Evolutionary conservation across 148 eudicot genomes (phyloP), one percentile per base, ranked within the genome.

Genomic region (Cornus florida): DNA sequence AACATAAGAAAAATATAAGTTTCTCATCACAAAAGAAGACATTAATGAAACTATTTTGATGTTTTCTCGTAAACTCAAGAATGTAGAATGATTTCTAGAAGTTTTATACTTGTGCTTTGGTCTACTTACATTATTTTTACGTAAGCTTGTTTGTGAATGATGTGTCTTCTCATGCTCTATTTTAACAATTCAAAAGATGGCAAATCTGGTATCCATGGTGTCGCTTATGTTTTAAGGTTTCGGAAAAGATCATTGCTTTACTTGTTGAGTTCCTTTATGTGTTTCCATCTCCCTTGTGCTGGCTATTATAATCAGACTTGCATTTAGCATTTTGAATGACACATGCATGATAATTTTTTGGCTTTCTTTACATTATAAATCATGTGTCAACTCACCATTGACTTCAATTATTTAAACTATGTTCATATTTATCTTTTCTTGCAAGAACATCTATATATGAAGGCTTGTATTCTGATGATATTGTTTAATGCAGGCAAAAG

Each of bases 401-500:
- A 53, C 59, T 16, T 4, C 16, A 12, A 11, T 53, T 53, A 53
- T 53, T 14, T 53, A 53, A 53, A 53, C 2, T 53, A 53, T 13
- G 19, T 14, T 53, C 12, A 14, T 53, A 43, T 43, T 6, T 43
- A 6, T 6, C 48, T 6, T 62, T 19, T 62, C 9, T 16, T 20
- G 23, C 1, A 19, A 62, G 66, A 62, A 62, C 5, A 62, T 19
- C 66, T 19, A 3, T 62, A 62, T 19, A 20, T 1, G 3, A 62
- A 62, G 9, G 7, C 65, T 16, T 60, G 65, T 28, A 28, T 28
- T 65, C 28, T 78, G 78, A 72, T 82, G 59, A 38, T 81, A 35
- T 60, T 77, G 28, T 82, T 10, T 57, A 73, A 76, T 90, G 87
- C 89, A 97, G 99, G 99, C 99, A 41, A 97, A 97, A 86, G 99